These are phyloP conservation scores for Penicillium bialowiezense DNA, from an alignment of 495 filamentous ascomycete species.

Conservation along the genomic window DNA sequence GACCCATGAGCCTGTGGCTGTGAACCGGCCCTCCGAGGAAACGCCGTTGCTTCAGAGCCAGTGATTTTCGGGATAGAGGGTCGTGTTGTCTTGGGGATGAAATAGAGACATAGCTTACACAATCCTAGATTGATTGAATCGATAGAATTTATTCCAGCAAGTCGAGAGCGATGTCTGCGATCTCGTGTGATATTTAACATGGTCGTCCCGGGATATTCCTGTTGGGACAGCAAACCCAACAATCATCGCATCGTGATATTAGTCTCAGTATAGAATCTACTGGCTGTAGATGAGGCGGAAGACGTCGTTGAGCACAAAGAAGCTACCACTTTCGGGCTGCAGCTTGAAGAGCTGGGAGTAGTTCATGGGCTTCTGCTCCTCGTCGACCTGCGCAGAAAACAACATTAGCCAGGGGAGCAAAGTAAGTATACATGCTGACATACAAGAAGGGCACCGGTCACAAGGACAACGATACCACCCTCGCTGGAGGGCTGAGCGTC, in stretches of 20 bases:
- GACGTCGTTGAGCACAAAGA: conserved; percentile 87
- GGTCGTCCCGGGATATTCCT: conserved; percentile 4
- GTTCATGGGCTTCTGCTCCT: conserved; percentile 73
- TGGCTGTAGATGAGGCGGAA: conserved; percentile 74
- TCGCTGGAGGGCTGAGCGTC: conserved; percentile 72
- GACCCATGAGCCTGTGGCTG: too few relatives aligned
- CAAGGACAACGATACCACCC: conserved; percentile 73
- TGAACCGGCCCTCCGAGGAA: conserved; percentile 43
- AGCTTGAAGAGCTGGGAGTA: conserved; percentile 87
- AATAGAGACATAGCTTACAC: conserved; percentile 6
- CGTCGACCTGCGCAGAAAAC: conserved; percentile 63
- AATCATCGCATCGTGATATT: conserved; percentile 23
- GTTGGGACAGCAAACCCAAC: neutral
- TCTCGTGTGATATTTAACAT: conserved; percentile 2
- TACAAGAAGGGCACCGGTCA: conserved; percentile 83
- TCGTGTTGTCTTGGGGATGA: neutral
- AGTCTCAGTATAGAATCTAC: conserved; percentile 9
- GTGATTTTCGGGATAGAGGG: conserved; percentile 8
- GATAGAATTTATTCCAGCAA: conserved; percentile 3
- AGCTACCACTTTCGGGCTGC: conserved; percentile 67
- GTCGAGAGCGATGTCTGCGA: neutral
- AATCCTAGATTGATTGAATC: conserved; percentile 1
- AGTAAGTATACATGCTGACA: conserved; percentile 13
- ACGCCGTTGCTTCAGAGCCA: conserved; percentile 42
- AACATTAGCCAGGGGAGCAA: neutral